These are phyloP conservation scores for Trichomonas gallinae DNA, from an alignment of 208 protist species.

Conservation along the genomic window DNA sequence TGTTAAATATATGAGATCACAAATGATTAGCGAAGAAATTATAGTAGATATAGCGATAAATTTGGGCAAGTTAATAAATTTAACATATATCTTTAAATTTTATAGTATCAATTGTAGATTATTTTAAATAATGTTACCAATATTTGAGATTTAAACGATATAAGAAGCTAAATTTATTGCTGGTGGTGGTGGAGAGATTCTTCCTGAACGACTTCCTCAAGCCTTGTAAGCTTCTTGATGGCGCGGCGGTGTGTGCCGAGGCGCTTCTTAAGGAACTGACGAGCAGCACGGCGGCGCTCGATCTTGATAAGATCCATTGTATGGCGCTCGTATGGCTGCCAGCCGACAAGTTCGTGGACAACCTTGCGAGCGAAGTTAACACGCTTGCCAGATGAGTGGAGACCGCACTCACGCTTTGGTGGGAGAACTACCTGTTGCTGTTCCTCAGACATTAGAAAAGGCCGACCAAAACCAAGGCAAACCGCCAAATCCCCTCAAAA, in stretches of 20 bases:
- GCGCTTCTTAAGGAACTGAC: not conserved
- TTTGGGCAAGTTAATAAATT: no score
- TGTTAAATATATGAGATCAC: no score
- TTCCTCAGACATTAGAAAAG: not conserved
- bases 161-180: not conserved
- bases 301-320: conserved; percentile 15
- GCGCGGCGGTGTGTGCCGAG: conserved; percentile 21
- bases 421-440: not conserved
- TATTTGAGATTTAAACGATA: no score
- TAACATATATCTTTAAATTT: no score
- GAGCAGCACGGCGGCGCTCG: not conserved
- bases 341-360: conserved; percentile 7
- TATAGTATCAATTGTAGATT: no score
- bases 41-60: no score
- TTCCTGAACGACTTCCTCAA: not conserved
- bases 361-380: not conserved
- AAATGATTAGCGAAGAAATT: no score
- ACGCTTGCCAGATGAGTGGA: not conserved
- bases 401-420: not conserved
- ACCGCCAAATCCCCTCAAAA: no score
- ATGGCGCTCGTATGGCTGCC: not conserved
- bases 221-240: not conserved
- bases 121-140: no score
- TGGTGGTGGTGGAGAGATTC: not conserved
- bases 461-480: not conserved